A percentile compares a stretch with the other conserved stretches of the same genome.
Evolutionary conservation across 2,329 filamentous ascomycete genomes (phyloP).

Genomic region (Fusarium chaquense): DNA sequence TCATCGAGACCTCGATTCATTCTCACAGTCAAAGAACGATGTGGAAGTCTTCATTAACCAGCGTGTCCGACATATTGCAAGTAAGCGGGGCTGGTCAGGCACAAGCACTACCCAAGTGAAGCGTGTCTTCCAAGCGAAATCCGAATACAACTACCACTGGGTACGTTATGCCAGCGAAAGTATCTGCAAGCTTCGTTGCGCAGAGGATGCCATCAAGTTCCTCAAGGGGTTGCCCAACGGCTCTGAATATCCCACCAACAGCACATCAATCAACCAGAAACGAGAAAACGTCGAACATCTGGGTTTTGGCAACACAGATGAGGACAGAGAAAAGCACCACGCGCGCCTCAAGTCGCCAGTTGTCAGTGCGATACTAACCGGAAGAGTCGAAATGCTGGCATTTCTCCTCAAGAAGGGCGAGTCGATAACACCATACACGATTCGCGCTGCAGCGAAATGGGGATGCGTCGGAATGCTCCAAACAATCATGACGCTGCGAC

Average conservation of each 20-base stretch:
- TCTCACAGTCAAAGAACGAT: constrained; percentile 32
- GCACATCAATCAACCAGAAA: constrained; percentile 8
- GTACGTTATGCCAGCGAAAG: constrained; percentile 42
- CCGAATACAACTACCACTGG: constrained; percentile 45
- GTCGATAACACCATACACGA: constrained; percentile 22
- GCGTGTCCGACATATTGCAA: constrained; percentile 25
- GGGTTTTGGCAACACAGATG: constrained; percentile 26
- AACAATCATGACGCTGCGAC: constrained; percentile 26
- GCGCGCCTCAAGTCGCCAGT: constrained; percentile 26
- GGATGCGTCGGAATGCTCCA: constrained; percentile 22
- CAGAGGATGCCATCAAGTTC: constrained; percentile 37
- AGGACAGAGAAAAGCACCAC: constrained; percentile 31
- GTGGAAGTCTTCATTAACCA: constrained; percentile 39
- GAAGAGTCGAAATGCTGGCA: constrained; percentile 29
- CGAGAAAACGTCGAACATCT: constrained; percentile 14
- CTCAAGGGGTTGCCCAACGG: constrained; percentile 41
- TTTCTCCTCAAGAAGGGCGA: constrained; percentile 31
- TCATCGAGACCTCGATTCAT: constrained; percentile 41
- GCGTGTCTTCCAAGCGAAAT: constrained; percentile 37
- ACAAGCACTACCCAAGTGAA: constrained; percentile 30
- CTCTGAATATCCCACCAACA: constrained; percentile 6
- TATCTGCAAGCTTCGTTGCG: constrained; percentile 32
- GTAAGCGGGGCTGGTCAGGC: constrained; percentile 33
- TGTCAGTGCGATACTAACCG: constrained; percentile 26
- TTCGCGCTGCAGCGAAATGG: constrained; percentile 28